Conservation (phyloP, 495 filamentous ascomycete species). For the Daldinia childiae region DNA sequence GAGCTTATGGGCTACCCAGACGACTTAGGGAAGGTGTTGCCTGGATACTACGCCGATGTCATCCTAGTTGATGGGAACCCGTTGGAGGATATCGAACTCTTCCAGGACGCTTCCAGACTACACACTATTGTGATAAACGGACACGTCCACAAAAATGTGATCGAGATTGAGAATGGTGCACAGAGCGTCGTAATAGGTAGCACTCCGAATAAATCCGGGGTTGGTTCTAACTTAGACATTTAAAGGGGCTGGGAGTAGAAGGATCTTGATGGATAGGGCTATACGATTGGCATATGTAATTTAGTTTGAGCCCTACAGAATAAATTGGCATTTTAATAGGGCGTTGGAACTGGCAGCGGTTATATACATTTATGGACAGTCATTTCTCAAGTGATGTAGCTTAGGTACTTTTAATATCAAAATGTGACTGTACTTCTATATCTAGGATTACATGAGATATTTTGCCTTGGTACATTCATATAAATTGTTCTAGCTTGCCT, state of each 20-base stretch:
- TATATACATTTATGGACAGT: no score
- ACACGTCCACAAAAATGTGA: slow-evolving; percentile 21
- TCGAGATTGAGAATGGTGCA: neutral
- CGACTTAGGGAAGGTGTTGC: slow-evolving; percentile 11
- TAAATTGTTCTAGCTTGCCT: no score
- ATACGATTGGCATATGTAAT: neutral
- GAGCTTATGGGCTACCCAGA: slow-evolving; percentile 20
- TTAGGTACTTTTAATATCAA: no score
- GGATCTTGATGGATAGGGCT: neutral
- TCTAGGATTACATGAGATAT: no score
- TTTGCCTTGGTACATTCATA: no score
- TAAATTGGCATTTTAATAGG: neutral
- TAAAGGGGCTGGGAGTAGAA: neutral
- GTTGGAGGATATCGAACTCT: slow-evolving; percentile 9
- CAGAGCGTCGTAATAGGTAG: neutral
- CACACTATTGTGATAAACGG: slow-evolving; percentile 20
- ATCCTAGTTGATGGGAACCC: slow-evolving; percentile 20
- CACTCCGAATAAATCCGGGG: neutral
- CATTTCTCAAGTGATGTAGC: no score
- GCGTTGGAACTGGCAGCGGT: no score
- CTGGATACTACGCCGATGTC: slow-evolving; percentile 21
- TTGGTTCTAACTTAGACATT: neutral
- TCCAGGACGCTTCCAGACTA: slow-evolving; percentile 13
- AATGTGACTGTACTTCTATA: no score
- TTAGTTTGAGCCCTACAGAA: neutral